These are phyloP conservation scores for Ceratobasidium sp. DNA, from an alignment of 1,284 basidiomycete species.

Conservation along the genomic window DNA sequence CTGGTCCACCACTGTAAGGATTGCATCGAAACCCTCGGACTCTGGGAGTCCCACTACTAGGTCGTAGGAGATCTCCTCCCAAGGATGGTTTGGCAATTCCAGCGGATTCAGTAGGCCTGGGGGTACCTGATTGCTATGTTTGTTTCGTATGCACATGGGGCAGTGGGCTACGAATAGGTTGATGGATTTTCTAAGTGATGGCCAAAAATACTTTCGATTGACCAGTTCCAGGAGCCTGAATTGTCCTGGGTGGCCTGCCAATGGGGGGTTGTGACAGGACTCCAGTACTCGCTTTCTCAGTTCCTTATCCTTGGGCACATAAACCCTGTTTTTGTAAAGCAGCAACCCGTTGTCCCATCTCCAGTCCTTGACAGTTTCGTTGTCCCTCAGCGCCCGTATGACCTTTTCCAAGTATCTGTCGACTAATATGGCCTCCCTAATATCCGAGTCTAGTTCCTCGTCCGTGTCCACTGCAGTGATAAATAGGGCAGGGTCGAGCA, in stretches of 20 bases:
- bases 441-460: not conserved
- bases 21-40: too few relatives aligned
- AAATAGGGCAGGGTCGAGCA: not conserved
- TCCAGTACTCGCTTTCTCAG: not conserved
- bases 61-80: too few relatives aligned
- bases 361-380: not conserved
- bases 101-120: too few relatives aligned
- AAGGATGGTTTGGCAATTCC: too few relatives aligned
- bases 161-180: slow-evolving; percentile 20
- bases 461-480: not conserved
- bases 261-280: too few relatives aligned
- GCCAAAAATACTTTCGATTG: not conserved
- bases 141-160: slow-evolving; percentile 21
- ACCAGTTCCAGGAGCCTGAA: slow-evolving; percentile 44
- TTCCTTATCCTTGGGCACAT: not conserved
- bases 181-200: not conserved
- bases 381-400: not conserved
- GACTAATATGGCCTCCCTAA: not conserved
- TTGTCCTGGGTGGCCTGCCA: slow-evolving; percentile 16
- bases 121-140: not conserved
- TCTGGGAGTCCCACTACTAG: not conserved
- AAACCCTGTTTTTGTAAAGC: not conserved
- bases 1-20: too few relatives aligned
- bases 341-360: not conserved
- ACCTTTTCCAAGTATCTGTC: not conserved